Base-by-base conservation (phyloP, 495 filamentous ascomycete species). In the Xeromyces bisporus region DNA sequence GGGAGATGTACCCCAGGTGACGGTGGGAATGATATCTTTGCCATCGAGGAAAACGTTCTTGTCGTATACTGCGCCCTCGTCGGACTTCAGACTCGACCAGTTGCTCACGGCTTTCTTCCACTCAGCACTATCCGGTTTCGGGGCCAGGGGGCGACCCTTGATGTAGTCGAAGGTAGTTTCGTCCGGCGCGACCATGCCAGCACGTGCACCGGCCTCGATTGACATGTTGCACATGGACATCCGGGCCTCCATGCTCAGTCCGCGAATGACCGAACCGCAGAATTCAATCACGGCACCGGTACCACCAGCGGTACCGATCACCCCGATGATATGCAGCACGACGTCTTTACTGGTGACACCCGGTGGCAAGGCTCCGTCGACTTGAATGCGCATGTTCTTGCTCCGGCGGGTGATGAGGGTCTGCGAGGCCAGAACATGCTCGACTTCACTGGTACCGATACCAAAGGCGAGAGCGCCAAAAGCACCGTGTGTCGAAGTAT, bases 151-250 rank as follows among this genome's bases (percentile, higher is more conserved):
- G 41, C 77, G 68, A 29, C 75, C 81, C 65, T 87, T 81, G 40
- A 97, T 78, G 49, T 97, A 97, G 42, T 91, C 79, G 45, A 93
- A 87, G 3, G 89, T 96, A 26, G 64, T 80, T 52, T 93, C 76
- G 39, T 97, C 89, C 2, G 89, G 89, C 15, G 89, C 89, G 34
- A 97, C 75, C 81, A 97, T 87, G 36, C 89, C 89, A 35, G 89
- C 87, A 62, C 89, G 70, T 23, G 89, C 89, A 58, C 89, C 89
- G 36, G 61, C 89, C 63, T 97, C 89, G 49, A 96, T 94, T n/a
- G 87, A 84, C 89, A 97, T 97, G 63, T 97, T 97, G 60, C 89
- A 96, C 50, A 97, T 89, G 34, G 83, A 93, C 87, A 97, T 96
- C 45, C 89, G 77, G 23, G 89, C 89, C 52, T 97, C 89, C 72